Evolutionary conservation across 2,329 filamentous ascomycete genomes (phyloP).

Genomic region (Nemania bipapillata): DNA sequence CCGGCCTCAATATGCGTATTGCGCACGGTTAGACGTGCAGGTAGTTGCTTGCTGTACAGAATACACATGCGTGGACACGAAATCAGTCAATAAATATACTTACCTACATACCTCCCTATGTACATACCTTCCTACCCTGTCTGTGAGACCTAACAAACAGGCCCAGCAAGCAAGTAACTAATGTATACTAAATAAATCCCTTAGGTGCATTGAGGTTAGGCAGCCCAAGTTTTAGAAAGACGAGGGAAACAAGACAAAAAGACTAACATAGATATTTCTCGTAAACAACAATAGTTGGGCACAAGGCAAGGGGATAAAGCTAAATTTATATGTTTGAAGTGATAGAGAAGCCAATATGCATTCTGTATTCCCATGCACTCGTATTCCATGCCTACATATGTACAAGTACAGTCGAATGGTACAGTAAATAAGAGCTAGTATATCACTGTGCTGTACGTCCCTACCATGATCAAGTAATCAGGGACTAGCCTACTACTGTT

Average conservation of each 20-base stretch:
- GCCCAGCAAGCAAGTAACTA: neutral
- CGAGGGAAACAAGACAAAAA: constrained; percentile 16
- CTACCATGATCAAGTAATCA: constrained; percentile 9
- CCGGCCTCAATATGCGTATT: neutral
- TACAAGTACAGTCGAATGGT: too few species aligned
- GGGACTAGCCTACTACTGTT: neutral
- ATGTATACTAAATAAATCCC: neutral
- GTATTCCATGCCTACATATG: constrained; percentile 2
- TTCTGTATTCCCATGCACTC: constrained; percentile 2
- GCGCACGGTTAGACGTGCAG: neutral
- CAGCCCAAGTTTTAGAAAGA: constrained; percentile 24
- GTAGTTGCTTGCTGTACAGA: neutral
- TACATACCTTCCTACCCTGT: constrained; percentile 1
- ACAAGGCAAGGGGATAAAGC: constrained; percentile 7
- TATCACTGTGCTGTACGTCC: neutral
- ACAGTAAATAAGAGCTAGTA: neutral
- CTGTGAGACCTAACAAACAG: constrained; percentile 1
- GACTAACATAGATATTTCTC: neutral
- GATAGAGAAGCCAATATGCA: constrained; percentile 1
- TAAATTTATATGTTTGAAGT: constrained; percentile 16
- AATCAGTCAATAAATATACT: neutral
- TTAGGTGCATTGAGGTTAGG: neutral
- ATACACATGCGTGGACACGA: too few species aligned
- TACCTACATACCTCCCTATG: neutral
- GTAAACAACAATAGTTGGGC: neutral